A percentile compares a stretch with the other conserved stretches of the same genome.
Conservation (phyloP, 352 stramenopile genomes). For the Phytopythium ostracodes region DNA sequence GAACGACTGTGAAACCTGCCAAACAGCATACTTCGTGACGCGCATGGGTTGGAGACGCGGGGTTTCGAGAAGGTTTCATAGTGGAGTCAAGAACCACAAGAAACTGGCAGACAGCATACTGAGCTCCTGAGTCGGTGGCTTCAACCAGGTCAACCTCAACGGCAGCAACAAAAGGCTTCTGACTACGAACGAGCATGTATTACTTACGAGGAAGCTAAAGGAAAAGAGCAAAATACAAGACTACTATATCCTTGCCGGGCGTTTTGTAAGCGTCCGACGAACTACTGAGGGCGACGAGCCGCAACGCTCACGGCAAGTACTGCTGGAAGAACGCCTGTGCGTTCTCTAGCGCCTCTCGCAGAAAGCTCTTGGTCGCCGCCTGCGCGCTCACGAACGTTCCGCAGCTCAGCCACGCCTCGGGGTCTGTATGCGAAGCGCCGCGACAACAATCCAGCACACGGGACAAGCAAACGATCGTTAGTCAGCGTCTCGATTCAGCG, state of each 20-base stretch:
- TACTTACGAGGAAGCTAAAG: not conserved
- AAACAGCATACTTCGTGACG: not conserved
- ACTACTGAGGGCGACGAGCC: not conserved
- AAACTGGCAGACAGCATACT: not conserved
- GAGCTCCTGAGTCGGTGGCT: not conserved
- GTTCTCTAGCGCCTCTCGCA: constrained; percentile 24
- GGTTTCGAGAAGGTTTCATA: not conserved
- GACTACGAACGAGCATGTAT: not conserved
- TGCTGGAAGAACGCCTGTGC: constrained; percentile 23
- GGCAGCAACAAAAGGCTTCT: not conserved
- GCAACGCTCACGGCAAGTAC: constrained; percentile 23
- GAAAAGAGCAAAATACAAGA: constrained; percentile 6
- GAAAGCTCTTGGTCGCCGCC: constrained; percentile 26
- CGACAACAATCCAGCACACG: constrained; percentile 9
- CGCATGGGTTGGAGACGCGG: not conserved
- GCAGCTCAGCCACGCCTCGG: constrained; percentile 31
- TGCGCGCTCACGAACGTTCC: constrained; percentile 36
- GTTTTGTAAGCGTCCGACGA: not conserved
- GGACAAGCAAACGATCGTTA: constrained; percentile 5
- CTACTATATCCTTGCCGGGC: constrained; percentile 5
- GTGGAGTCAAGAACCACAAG: not conserved
- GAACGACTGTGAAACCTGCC: not conserved
- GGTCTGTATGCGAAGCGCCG: constrained; percentile 16
- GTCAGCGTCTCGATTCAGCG: not conserved
- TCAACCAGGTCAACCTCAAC: not conserved